Base-by-base conservation (phyloP, 2,329 filamentous ascomycete genomes). In the Fusarium pseudoanthophilum region DNA sequence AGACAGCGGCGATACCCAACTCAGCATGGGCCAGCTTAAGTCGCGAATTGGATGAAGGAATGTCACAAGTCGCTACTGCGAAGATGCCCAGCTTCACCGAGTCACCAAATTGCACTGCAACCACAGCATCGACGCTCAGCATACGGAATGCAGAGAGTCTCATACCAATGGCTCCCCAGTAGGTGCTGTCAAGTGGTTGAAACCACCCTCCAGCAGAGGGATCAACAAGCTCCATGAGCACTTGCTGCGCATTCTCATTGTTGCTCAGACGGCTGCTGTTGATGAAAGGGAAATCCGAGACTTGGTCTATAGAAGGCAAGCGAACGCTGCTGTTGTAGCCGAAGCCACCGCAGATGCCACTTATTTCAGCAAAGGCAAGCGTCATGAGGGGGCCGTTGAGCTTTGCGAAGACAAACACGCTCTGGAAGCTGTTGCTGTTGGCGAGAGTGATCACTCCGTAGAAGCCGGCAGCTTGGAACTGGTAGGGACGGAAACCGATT, bases 111-210 rank as follows among this genome's bases (percentile, higher is more conserved):
- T 82, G 51, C 5, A 85, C 74, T 1, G 81, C 76, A 1, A 82
- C 71, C 0, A 85, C 82, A 2, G 82, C 82, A 14, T 79, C 75
- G 10, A 84, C 60, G 11, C 26, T 39, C 1, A 86, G 61, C 68
- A 84, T 80, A 60, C 84, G 69, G 65, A 86, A 83, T 0, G 84
- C 83, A 11, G 53, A 75, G 5, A 84, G 76, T 7, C 65, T 81
- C 51, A 86, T 58, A 1, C 84, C 85, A 0, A 77, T 79, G 1
- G 83, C 83, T 2, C 79, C 58, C 84, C 84, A 86, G 64, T 78
- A 80, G 2, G 75, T 70, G 26, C 71, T 77, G 5, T 82, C 64
- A 5, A 68, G 67, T 0, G 79, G 77, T 11, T 48, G 52, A 62
- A 84, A 81, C 81, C 82, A 85, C 3, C 75, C 76, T 0, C 60